phyloP scores from a whole-genome alignment of 106 monocot species.

The Iris macrosiphon region DNA sequence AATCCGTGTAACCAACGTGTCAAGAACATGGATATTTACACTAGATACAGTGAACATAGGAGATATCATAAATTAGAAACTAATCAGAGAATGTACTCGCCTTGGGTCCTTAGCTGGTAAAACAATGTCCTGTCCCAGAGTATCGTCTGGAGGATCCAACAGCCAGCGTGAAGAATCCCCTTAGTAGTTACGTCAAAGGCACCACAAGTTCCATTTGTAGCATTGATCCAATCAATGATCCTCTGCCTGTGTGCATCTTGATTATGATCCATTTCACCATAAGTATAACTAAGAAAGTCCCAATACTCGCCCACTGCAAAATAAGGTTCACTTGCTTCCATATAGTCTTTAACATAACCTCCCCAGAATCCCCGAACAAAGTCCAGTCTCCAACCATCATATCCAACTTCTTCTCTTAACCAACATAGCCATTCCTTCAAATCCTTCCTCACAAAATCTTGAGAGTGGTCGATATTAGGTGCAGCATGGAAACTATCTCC shows the following conservation, averaged over 20 bases:
- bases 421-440: slow-evolving; percentile 94
- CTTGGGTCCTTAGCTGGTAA: too few relatives aligned
- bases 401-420: slow-evolving; percentile 95
- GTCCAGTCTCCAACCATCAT: slow-evolving; percentile 97
- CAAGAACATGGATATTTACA: too few relatives aligned
- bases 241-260: slow-evolving; percentile 98
- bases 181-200: slow-evolving; percentile 98
- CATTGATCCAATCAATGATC: slow-evolving; percentile 98
- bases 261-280: slow-evolving; percentile 88
- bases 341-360: slow-evolving; percentile 94
- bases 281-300: slow-evolving; percentile 95
- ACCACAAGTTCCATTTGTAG: slow-evolving; percentile 78
- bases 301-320: slow-evolving; percentile 96
- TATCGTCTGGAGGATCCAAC: too few relatives aligned
- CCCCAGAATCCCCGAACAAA: slow-evolving; percentile 98
- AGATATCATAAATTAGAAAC: too few relatives aligned
- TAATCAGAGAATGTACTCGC: too few relatives aligned
- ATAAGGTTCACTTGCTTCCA: slow-evolving; percentile 77
- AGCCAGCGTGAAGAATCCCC: slow-evolving; percentile 90
- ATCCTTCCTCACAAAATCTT: slow-evolving; percentile 95
- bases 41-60: too few relatives aligned
- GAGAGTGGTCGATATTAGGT: slow-evolving; percentile 98
- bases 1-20: too few relatives aligned
- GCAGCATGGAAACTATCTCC: slow-evolving; percentile 98
- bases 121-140: too few relatives aligned